Evolutionary conservation across 805 yeast species (phyloP).

Genomic region (Spathaspora girioi): DNA sequence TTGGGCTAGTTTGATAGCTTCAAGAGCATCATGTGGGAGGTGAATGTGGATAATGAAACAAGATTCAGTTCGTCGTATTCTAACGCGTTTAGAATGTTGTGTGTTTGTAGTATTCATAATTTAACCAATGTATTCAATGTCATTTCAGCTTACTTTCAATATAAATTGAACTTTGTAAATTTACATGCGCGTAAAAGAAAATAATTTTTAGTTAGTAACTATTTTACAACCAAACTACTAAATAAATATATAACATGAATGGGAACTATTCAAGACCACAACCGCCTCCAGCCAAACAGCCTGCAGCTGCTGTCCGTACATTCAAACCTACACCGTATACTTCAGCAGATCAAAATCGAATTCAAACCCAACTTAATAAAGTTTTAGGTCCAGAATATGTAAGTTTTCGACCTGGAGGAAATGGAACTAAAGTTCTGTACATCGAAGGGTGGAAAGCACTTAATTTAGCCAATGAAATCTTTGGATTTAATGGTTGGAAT

Average conservation of each 20-base stretch:
- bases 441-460: slow-evolving; percentile 84
- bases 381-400: slow-evolving; percentile 74
- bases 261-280: background rate
- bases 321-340: slow-evolving; percentile 19
- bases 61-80: background rate
- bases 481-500: slow-evolving; percentile 83
- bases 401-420: slow-evolving; percentile 72
- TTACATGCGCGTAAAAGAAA: background rate
- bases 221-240: background rate
- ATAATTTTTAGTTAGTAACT: background rate
- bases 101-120: background rate
- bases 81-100: background rate
- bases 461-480: slow-evolving; percentile 73
- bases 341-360: slow-evolving; percentile 29
- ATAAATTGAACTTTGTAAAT: no score
- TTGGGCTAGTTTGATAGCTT: slow-evolving; percentile 6
- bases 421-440: slow-evolving; percentile 64
- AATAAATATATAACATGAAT: background rate
- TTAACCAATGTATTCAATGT: background rate
- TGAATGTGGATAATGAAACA: background rate
- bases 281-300: background rate
- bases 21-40: slow-evolving; percentile 1
- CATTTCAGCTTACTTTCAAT: background rate
- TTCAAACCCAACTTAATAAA: slow-evolving; percentile 30
- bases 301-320: background rate